A percentile compares a stretch with the other conserved stretches of the same genome.
Conservation (phyloP, 1,139 yeast species). For the Suhomyces panamericanus region DNA sequence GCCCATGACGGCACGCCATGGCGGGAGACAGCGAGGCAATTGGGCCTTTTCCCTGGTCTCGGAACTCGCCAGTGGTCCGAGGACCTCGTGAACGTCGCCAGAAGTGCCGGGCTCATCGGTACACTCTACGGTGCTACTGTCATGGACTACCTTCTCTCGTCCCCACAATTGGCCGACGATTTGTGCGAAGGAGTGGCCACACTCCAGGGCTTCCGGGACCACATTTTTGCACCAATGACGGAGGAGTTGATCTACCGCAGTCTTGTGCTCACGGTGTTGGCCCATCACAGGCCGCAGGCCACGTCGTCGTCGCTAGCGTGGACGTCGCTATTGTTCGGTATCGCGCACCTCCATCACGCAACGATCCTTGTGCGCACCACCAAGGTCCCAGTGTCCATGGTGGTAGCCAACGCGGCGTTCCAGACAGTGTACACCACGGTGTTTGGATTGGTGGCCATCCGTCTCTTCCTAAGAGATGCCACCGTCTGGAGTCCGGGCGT, state of each 20-base stretch:
- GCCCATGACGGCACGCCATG: constrained; percentile 6
- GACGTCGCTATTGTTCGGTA: constrained; percentile 77
- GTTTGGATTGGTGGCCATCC: constrained; percentile 77
- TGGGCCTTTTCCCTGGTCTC: constrained; percentile 35
- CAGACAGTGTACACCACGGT: constrained; percentile 74
- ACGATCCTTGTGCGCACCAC: constrained; percentile 45
- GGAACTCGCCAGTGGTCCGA: constrained; percentile 20
- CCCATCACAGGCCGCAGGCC: constrained; percentile 21
- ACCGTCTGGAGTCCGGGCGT: constrained; percentile 63
- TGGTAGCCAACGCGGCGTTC: constrained; percentile 45
- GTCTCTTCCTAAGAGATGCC: constrained; percentile 51
- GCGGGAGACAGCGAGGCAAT: constrained; percentile 14
- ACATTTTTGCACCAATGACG: constrained; percentile 77
- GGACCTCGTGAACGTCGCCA: constrained; percentile 27
- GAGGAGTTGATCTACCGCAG: constrained; percentile 85
- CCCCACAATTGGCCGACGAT: constrained; percentile 17
- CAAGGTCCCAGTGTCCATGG: constrained; percentile 28
- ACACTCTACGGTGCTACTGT: constrained; percentile 63
- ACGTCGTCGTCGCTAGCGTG: constrained; percentile 25
- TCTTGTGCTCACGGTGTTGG: constrained; percentile 49
- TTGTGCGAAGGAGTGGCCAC: constrained; percentile 27
- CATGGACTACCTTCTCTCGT: constrained; percentile 32
- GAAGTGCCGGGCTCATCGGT: constrained; percentile 33
- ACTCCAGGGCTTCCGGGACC: constrained; percentile 61
- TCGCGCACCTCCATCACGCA: constrained; percentile 93